Base-by-base conservation (phyloP, 768 basidiomycete genomes). In the Mycena leptocephala region DNA sequence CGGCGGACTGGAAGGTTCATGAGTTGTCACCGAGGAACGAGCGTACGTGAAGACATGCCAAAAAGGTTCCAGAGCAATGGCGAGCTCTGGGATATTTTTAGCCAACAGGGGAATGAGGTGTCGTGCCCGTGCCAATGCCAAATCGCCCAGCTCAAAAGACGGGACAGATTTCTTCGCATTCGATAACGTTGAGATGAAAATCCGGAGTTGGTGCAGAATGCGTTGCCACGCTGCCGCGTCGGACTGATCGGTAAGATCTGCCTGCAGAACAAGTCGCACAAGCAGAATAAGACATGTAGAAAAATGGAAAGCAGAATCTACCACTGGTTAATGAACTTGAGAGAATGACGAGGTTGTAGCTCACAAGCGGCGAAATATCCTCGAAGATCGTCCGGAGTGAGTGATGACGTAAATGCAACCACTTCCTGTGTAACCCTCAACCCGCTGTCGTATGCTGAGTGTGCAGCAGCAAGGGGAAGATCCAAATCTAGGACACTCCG, bases 291-390 rank as follows among this genome's bases (percentile, higher is more conserved):
- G 77, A 53, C 77, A 75, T 9, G 77, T 78, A n/a, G 74, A 75
- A 66, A 78, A 78, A 46, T 78, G 77, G 53, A 78, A 78, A 39
- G 77, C 77, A 56, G 74, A 75, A 65, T 78, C 77, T 78, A 46
- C 35, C 48, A 22, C 24, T 20, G 18, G 43, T 65, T 41, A 43
- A 67, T 61, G 26, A 33, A 48, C 65, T 11, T 20, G 51, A 70
- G 20, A 26, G n/a, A 41, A 5, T 13, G 35, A 70, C 18, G 53
- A 68, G 30, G 62, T 24, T 28, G 32, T 11, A 26, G 51, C 73
- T 51, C 37, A 75, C 77, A 70, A 32, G 74, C 65, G 26, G 77
- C 70, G 61, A 78, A 78, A 65, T 78, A 78, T 37, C 77, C 77
- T 35, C 70, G 74, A 22, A 78, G 74, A 55, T 78, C 77, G 8